These are phyloP conservation scores for Recurvomyces mirabilis DNA, from an alignment of 495 filamentous ascomycete species.

Conservation along the genomic window DNA sequence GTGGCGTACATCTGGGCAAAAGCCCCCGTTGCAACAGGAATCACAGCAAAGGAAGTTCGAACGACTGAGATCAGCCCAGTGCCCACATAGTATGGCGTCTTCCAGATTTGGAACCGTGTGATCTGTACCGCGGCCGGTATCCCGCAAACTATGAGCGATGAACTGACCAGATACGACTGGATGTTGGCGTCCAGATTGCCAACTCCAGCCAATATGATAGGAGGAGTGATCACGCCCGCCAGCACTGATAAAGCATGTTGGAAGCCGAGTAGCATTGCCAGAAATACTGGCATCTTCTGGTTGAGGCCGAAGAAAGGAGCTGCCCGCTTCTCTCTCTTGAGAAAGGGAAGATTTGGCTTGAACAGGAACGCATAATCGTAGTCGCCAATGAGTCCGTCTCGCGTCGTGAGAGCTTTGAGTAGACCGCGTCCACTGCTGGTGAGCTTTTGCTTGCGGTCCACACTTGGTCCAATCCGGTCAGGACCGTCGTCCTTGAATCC, in stretches of 20 bases:
- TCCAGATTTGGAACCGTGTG: conserved; percentile 67
- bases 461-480: conserved; percentile 26
- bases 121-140: conserved; percentile 73
- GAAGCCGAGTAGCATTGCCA: conserved; percentile 62
- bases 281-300: conserved; percentile 66
- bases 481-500: conserved; percentile 24
- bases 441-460: conserved; percentile 18
- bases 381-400: conserved; percentile 64
- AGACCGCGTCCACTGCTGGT: conserved; percentile 19
- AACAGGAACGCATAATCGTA: conserved; percentile 80
- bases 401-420: conserved; percentile 26
- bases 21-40: conserved; percentile 69
- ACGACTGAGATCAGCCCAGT: conserved; percentile 88
- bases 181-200: conserved; percentile 51
- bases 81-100: conserved; percentile 75
- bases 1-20: conserved; percentile 78
- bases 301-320: conserved; percentile 84
- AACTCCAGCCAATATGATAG: conserved; percentile 63
- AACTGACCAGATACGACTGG: conserved; percentile 78
- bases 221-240: conserved; percentile 65
- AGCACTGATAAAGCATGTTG: conserved; percentile 62
- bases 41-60: conserved; percentile 76
- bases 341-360: conserved; percentile 72
- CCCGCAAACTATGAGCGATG: conserved; percentile 77
- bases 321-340: conserved; percentile 49